A percentile compares a stretch with the other conserved stretches of the same genome.
Evolutionary conservation across 345 rosid genomes (phyloP).

Genomic region (Viola odorata): DNA sequence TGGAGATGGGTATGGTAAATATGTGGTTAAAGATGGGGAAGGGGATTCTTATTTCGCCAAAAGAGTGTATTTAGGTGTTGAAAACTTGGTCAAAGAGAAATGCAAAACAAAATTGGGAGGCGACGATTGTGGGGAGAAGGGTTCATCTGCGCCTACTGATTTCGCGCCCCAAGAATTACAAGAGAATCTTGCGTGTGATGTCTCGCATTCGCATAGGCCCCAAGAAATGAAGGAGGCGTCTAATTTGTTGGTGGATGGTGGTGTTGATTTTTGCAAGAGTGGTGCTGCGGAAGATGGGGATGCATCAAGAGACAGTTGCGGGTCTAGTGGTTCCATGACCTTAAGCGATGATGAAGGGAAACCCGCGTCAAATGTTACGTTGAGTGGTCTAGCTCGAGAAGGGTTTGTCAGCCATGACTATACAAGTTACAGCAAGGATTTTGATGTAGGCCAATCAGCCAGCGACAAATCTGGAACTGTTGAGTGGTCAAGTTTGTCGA

Average conservation of each 20-base stretch:
- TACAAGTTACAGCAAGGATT: constrained; percentile 24
- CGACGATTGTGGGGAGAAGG: constrained; percentile 14
- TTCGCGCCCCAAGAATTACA: neutral
- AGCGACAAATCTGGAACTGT: constrained; percentile 26
- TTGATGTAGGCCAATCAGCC: constrained; percentile 23
- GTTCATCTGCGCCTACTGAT: constrained; percentile 12
- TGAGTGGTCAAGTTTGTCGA: constrained; percentile 37
- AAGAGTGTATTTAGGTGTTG: constrained; percentile 39
- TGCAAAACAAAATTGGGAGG: constrained; percentile 13
- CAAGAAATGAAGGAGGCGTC: constrained; percentile 26
- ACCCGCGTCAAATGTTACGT: constrained; percentile 14
- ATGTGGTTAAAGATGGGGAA: constrained; percentile 15
- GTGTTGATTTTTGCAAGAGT: constrained; percentile 9
- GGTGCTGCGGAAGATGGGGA: constrained; percentile 27
- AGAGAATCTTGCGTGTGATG: constrained; percentile 15
- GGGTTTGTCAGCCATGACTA: constrained; percentile 14
- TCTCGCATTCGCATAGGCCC: constrained; percentile 23
- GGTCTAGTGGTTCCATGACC: constrained; percentile 26
- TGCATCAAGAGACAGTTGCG: constrained; percentile 27
- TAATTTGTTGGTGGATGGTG: constrained; percentile 18
- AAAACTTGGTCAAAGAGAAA: constrained; percentile 36
- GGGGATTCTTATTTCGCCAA: constrained; percentile 30
- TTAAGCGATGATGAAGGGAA: constrained; percentile 19
- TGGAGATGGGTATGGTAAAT: constrained; percentile 25
- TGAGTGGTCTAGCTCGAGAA: constrained; percentile 17